These are phyloP conservation scores for Symbiodinium natans DNA, from an alignment of 73 alveolate genomes.

Conservation along the genomic window DNA sequence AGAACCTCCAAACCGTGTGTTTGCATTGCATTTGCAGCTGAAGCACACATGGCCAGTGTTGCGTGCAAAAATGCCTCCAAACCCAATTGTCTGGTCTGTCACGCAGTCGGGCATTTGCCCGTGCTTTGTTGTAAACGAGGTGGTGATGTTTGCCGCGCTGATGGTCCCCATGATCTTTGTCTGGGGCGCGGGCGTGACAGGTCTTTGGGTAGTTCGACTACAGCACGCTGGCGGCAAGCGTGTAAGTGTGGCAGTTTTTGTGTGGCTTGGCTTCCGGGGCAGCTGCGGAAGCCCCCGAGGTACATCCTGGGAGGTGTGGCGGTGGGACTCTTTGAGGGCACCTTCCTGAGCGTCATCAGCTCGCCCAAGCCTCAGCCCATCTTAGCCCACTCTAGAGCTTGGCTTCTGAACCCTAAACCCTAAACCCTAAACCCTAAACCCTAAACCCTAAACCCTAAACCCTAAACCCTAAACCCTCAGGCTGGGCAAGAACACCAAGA, in stretches of 20 bases:
- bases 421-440: too few relatives aligned
- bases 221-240: constrained; percentile 16
- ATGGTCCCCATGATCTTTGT: constrained; percentile 75
- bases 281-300: background rate
- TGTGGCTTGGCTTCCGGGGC: background rate
- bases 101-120: too few relatives aligned
- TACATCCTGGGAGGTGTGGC: constrained; percentile 87
- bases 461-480: too few relatives aligned
- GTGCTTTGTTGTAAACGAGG: too few relatives aligned
- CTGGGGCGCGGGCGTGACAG: constrained; percentile 89
- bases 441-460: too few relatives aligned
- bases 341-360: constrained; percentile 82
- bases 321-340: constrained; percentile 87
- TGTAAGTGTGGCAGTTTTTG: background rate
- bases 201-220: constrained; percentile 74
- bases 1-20: background rate
- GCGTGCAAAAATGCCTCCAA: too few relatives aligned
- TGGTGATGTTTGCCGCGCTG: constrained; percentile 60
- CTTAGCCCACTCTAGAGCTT: too few relatives aligned
- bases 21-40: background rate
- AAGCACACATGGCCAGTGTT: background rate
- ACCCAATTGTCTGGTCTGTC: too few relatives aligned
- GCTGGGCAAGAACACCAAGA: constrained; percentile 86
- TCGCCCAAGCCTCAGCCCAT: background rate
- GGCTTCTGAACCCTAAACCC: too few relatives aligned